Evolutionary conservation across 495 filamentous ascomycete genomes (phyloP).

Genomic region (Daldinia bambusicola): DNA sequence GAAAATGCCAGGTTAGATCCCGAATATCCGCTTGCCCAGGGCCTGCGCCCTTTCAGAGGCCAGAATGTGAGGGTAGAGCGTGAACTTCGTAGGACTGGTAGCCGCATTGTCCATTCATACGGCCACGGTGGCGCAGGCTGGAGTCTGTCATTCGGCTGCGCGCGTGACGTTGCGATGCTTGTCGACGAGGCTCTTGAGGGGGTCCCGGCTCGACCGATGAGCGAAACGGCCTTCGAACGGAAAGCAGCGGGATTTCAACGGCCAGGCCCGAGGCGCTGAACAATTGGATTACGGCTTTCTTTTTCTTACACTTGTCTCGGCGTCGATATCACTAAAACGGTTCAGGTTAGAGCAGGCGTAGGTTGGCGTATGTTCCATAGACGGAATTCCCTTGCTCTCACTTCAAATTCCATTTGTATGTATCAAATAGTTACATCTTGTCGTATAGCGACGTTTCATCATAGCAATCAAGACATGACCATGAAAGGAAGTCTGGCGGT

Average conservation of each 20-base stretch:
- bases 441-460: neutral
- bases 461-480: neutral
- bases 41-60: conserved; percentile 55
- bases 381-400: neutral
- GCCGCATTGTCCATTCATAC: conserved; percentile 60
- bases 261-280: conserved; percentile 20
- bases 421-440: neutral
- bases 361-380: conserved; percentile 26
- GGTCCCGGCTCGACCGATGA: conserved; percentile 46
- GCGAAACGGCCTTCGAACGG: conserved; percentile 30
- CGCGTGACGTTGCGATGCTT: conserved; percentile 51
- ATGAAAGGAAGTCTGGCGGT: conserved; percentile 22
- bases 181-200: conserved; percentile 51
- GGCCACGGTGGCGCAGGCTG: conserved; percentile 62
- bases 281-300: conserved; percentile 7
- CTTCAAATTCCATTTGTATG: neutral
- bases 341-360: conserved; percentile 6
- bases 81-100: conserved; percentile 49
- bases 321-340: neutral
- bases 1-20: conserved; percentile 57
- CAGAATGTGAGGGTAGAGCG: conserved; percentile 59
- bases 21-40: conserved; percentile 60
- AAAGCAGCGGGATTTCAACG: conserved; percentile 41
- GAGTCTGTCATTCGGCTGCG: conserved; percentile 59
- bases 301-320: conserved; percentile 7